Percentiles rank a stretch among this genome's conserved stretches.
phyloP scores from a whole-genome alignment of 1,139 yeast genomes.

The Kodamaea fungicola region DNA sequence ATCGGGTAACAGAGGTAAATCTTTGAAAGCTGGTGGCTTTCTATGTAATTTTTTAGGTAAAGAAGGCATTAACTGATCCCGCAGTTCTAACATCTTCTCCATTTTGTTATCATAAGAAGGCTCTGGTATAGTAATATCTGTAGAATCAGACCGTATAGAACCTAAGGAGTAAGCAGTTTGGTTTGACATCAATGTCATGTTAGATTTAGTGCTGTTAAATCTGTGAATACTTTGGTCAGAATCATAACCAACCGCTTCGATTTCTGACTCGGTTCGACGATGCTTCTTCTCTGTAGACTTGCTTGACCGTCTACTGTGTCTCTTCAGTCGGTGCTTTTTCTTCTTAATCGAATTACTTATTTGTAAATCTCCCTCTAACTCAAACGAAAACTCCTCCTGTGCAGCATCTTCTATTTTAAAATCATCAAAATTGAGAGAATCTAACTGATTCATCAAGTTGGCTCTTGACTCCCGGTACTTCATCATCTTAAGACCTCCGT shows the following conservation, averaged over 20 bases:
- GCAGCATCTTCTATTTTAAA: not conserved
- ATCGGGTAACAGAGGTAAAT: not conserved
- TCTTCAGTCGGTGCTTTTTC: not conserved
- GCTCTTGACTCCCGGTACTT: conserved; percentile 5
- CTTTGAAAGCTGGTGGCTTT: not conserved
- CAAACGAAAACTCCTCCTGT: not conserved
- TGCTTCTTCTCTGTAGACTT: not conserved
- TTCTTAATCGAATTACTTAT: not conserved
- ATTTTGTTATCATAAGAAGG: too few species aligned
- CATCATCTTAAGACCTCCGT: conserved; percentile 1
- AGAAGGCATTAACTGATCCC: too few species aligned
- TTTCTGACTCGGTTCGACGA: not conserved
- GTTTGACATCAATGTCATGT: conserved; percentile 9
- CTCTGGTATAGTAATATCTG: conserved; percentile 6
- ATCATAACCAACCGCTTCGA: conserved; percentile 3
- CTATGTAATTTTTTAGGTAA: too few species aligned
- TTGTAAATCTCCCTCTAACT: not conserved
- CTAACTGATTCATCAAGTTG: conserved; percentile 5
- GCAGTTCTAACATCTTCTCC: too few species aligned
- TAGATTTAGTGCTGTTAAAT: conserved; percentile 14
- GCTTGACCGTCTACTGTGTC: not conserved
- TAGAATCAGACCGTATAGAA: conserved; percentile 7
- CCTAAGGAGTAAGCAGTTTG: conserved; percentile 6
- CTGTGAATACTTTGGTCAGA: conserved; percentile 4
- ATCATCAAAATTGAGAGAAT: conserved; percentile 4